Conservation (phyloP, 1,139 yeast species). For the Pichia kudriavzevii region DNA sequence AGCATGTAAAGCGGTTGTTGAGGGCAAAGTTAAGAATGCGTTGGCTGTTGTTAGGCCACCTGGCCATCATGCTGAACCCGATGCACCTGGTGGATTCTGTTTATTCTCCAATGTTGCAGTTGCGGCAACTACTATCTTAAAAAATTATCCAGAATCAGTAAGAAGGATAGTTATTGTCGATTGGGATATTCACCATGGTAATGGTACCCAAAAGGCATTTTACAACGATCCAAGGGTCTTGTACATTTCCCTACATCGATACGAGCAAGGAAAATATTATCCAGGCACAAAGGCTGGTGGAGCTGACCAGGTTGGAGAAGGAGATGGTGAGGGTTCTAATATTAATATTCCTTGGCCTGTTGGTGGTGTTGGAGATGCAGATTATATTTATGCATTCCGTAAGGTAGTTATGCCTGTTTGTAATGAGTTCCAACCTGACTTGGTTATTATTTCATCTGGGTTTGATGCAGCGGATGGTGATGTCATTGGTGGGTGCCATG, state of each 20-base stretch:
- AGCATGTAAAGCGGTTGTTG: constrained; percentile 92
- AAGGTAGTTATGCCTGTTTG: constrained; percentile 86
- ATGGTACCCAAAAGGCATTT: constrained; percentile 94
- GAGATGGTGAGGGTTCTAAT: constrained; percentile 76
- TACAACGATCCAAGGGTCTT: constrained; percentile 83
- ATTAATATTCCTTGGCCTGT: constrained; percentile 91
- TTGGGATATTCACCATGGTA: constrained; percentile 99
- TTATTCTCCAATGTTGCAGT: constrained; percentile 95
- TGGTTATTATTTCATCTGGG: constrained; percentile 89
- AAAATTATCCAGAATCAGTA: constrained; percentile 81
- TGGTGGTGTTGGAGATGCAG: constrained; percentile 95
- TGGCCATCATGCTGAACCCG: constrained; percentile 99
- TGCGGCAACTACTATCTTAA: constrained; percentile 81
- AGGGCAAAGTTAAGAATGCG: constrained; percentile 85
- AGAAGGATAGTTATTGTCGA: constrained; percentile 78
- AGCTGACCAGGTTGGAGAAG: constrained; percentile 73
- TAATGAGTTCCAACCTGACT: constrained; percentile 84
- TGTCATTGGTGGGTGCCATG: constrained; percentile 95
- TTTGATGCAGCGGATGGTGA: constrained; percentile 99
- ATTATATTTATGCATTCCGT: constrained; percentile 86
- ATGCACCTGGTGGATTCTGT: constrained; percentile 94
- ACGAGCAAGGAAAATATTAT: constrained; percentile 85
- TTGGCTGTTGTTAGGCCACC: constrained; percentile 97
- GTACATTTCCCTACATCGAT: constrained; percentile 85
- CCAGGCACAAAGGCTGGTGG: constrained; percentile 89